Conservation (phyloP, 768 basidiomycete genomes). For the Boletus coccyginus region DNA sequence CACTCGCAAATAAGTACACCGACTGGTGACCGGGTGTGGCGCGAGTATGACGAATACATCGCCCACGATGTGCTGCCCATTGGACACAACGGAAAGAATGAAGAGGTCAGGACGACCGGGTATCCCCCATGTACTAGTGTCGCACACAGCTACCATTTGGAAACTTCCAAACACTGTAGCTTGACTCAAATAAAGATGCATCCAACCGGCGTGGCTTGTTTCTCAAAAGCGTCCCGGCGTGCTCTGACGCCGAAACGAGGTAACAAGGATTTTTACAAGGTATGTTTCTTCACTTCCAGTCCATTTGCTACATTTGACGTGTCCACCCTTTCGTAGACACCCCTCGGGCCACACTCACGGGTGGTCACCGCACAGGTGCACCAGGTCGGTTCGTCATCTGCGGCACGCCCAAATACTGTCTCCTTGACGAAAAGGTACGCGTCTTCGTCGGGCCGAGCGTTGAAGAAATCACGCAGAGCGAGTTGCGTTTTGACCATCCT, state of each 20-base stretch:
- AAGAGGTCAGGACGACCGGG: too few species aligned
- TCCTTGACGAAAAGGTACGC: constrained; percentile 80
- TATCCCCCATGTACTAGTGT: too few species aligned
- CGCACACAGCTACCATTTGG: too few species aligned
- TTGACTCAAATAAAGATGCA: constrained; percentile 44
- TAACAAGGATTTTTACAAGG: constrained; percentile 97
- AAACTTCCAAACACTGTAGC: too few species aligned
- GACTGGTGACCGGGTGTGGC: too few species aligned
- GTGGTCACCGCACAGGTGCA: constrained; percentile 83
- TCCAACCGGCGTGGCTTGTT: constrained; percentile 54
- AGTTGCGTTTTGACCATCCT: constrained; percentile 39
- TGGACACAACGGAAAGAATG: too few species aligned
- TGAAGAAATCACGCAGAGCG: constrained; percentile 54
- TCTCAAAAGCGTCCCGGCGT: constrained; percentile 82
- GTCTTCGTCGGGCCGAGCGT: constrained; percentile 80
- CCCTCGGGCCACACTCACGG: constrained; percentile 78
- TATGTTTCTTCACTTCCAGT: constrained; percentile 24
- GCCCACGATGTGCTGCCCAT: too few species aligned
- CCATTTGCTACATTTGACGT: not conserved
- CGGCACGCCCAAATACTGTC: constrained; percentile 76
- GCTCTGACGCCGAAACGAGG: constrained; percentile 83
- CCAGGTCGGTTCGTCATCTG: constrained; percentile 80
- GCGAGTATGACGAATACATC: too few species aligned
- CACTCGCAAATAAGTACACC: too few species aligned
- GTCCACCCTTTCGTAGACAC: constrained; percentile 50